phyloP scores from a whole-genome alignment of 169 alveolate genomes.

The Cryptosporidium parvum region DNA sequence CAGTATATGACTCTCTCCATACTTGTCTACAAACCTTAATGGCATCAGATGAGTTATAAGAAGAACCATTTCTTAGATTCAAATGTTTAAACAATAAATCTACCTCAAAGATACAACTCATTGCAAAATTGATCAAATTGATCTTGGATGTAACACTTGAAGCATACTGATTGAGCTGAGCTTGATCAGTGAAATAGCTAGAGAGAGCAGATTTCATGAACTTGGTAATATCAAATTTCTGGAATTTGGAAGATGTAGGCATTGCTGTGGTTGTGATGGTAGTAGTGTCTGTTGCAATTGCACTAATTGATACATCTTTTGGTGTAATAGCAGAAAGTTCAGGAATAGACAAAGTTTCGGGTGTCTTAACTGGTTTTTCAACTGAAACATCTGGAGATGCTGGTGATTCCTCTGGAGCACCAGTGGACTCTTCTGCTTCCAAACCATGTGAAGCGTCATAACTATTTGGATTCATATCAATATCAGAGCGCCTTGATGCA shows the following conservation, averaged over 20 bases:
- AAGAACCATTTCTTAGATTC: neutral
- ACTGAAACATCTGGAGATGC: slow-evolving; percentile 1
- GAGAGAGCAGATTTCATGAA: slow-evolving; percentile 24
- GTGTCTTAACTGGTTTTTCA: slow-evolving; percentile 8
- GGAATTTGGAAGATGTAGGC: neutral
- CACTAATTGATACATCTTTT: neutral
- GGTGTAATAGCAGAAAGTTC: neutral
- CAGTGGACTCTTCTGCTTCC: slow-evolving; percentile 76
- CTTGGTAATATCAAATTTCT: slow-evolving; percentile 8
- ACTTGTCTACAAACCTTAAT: slow-evolving; percentile 62
- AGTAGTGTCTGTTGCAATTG: neutral
- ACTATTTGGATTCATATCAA: slow-evolving; percentile 41
- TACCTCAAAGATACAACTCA: slow-evolving; percentile 70
- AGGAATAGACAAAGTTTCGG: neutral
- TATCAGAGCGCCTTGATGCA: slow-evolving; percentile 44
- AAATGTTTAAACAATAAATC: slow-evolving; percentile 25
- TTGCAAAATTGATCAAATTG: slow-evolving; percentile 57
- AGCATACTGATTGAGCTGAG: neutral
- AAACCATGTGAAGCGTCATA: slow-evolving; percentile 41
- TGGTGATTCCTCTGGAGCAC: slow-evolving; percentile 49
- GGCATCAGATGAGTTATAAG: slow-evolving; percentile 51
- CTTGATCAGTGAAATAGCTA: neutral
- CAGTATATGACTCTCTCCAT: slow-evolving; percentile 61
- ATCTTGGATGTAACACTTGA: neutral
- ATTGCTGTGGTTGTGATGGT: neutral